These are phyloP conservation scores for Tulasnella sp. DNA, from an alignment of 768 basidiomycete genomes.

Conservation along the genomic window DNA sequence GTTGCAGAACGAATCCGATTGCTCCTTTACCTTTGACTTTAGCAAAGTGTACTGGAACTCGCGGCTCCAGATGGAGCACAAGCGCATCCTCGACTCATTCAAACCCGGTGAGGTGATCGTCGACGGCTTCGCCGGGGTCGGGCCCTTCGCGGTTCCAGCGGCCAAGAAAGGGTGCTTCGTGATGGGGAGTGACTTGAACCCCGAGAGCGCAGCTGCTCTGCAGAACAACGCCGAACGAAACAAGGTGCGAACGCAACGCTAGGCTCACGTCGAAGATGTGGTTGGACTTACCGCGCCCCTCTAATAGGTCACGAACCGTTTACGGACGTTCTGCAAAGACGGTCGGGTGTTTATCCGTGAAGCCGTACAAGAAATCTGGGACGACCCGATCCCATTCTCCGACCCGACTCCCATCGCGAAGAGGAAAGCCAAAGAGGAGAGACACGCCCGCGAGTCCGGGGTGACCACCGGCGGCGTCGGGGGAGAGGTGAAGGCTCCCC, in stretches of 20 bases:
- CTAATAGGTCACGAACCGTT: slow-evolving; percentile 41
- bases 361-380: slow-evolving; percentile 40
- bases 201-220: slow-evolving; percentile 71
- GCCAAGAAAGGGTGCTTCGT: slow-evolving; percentile 86
- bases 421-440: slow-evolving; percentile 32
- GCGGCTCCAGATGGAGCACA: slow-evolving; percentile 82
- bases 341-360: slow-evolving; percentile 74
- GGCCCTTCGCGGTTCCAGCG: slow-evolving; percentile 90
- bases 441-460: neutral
- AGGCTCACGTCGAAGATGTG: slow-evolving; percentile 11
- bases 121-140: slow-evolving; percentile 95
- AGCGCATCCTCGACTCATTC: slow-evolving; percentile 67
- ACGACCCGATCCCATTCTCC: slow-evolving; percentile 53
- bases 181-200: slow-evolving; percentile 90
- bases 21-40: slow-evolving; percentile 88
- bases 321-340: slow-evolving; percentile 69
- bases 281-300: neutral
- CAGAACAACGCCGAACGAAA: slow-evolving; percentile 61
- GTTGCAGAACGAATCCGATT: slow-evolving; percentile 66
- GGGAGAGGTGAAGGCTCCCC: neutral
- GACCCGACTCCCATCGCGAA: slow-evolving; percentile 31
- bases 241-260: slow-evolving; percentile 38
- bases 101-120: slow-evolving; percentile 58
- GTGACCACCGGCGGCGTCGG: neutral
- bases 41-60: slow-evolving; percentile 98